phyloP scores from a whole-genome alignment of 2,329 filamentous ascomycete species.

The Monosporascus sp. region DNA sequence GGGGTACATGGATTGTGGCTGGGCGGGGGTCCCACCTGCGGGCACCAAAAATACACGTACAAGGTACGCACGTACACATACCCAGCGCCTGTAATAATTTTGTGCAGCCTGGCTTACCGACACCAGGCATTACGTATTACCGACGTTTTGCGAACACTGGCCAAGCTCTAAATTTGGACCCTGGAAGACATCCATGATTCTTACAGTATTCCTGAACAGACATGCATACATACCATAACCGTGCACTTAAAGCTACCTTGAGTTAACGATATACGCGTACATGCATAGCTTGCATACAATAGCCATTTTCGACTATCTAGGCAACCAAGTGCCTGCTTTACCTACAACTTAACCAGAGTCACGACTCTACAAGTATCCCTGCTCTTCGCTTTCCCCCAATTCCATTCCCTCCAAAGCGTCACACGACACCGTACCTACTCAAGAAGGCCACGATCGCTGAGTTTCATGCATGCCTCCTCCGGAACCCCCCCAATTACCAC shows the following conservation, averaged over 20 bases:
- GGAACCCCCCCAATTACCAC: conserved; percentile 15
- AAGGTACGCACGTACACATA: background rate
- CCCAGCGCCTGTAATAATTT: too few species aligned
- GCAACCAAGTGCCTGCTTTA: too few species aligned
- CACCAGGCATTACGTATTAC: background rate
- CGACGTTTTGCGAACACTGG: background rate
- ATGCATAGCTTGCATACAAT: too few species aligned
- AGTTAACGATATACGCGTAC: background rate
- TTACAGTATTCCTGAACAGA: background rate
- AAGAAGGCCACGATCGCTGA: background rate
- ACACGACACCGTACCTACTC: background rate
- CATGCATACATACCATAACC: background rate
- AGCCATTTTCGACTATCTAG: too few species aligned
- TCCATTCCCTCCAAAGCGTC: conserved; percentile 1
- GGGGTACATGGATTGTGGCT: too few species aligned
- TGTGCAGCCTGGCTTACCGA: background rate
- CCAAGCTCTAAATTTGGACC: background rate
- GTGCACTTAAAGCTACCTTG: background rate
- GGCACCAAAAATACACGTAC: too few species aligned
- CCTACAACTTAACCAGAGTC: too few species aligned
- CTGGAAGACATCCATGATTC: background rate
- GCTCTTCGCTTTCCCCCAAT: background rate
- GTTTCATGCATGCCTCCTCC: conserved; percentile 25
- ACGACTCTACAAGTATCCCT: too few species aligned
- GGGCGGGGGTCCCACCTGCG: too few species aligned